These are phyloP conservation scores for Paramyrothecium roridum DNA, from an alignment of 2,329 filamentous ascomycete species.

Conservation along the genomic window DNA sequence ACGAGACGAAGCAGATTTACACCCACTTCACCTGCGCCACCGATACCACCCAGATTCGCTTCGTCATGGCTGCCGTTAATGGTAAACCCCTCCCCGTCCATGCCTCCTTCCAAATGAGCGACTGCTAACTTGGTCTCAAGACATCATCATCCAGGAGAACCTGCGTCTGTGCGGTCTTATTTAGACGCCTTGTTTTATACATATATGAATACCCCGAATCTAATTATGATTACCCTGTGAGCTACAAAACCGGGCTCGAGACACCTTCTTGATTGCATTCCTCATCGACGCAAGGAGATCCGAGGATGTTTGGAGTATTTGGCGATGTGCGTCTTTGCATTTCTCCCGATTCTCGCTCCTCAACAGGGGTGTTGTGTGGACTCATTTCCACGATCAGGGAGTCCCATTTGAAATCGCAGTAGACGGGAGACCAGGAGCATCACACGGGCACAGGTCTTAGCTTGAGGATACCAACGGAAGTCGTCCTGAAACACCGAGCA, in stretches of 20 bases:
- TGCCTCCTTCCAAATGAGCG: neutral
- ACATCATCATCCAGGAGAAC: conserved; percentile 99
- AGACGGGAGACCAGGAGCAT: too few relatives aligned
- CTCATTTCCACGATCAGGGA: neutral
- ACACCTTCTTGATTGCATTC: conserved; percentile 31
- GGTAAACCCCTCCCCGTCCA: conserved; percentile 63
- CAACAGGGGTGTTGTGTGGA: neutral
- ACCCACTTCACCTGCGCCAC: conserved; percentile 99
- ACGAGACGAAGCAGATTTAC: conserved; percentile 99
- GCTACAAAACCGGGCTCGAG: conserved; percentile 32
- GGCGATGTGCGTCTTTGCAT: neutral
- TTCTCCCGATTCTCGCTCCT: neutral
- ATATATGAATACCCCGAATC: conserved; percentile 41
- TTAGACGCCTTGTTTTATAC: conserved; percentile 52
- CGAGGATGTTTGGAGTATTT: neutral
- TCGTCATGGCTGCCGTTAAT: conserved; percentile 99
- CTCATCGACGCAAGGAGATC: conserved; percentile 21
- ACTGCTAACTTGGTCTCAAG: conserved; percentile 51
- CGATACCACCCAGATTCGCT: conserved; percentile 97
- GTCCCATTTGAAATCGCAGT: neutral
- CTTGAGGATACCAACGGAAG: conserved; percentile 24
- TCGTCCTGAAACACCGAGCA: conserved; percentile 15
- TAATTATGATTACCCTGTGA: conserved; percentile 35
- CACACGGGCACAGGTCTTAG: conserved; percentile 9
- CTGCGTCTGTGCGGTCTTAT: conserved; percentile 95